phyloP scores from a whole-genome alignment of 2,329 filamentous ascomycete genomes.

The Alternaria triticina region DNA sequence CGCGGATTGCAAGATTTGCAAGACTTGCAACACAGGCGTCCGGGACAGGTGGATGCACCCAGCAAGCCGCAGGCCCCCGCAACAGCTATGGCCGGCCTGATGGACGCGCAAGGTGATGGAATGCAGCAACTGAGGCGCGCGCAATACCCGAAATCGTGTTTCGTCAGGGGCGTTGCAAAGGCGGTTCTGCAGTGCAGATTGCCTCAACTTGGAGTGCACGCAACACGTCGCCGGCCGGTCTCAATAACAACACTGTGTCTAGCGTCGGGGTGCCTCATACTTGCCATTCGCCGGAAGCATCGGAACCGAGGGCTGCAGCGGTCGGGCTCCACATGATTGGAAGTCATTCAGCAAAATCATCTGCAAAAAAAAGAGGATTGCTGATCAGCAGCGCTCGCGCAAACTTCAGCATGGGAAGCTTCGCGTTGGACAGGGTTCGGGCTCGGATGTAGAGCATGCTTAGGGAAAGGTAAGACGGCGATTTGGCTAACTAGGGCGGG shows the following conservation, averaged over 20 bases:
- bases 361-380: constrained; percentile 39
- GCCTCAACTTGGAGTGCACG: constrained; percentile 44
- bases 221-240: constrained; percentile 31
- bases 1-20: constrained; percentile 16
- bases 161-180: constrained; percentile 43
- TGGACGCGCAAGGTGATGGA: constrained; percentile 14
- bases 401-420: constrained; percentile 43
- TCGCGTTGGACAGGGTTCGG: constrained; percentile 45
- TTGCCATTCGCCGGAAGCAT: constrained; percentile 34
- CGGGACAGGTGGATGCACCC: constrained; percentile 21
- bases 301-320: constrained; percentile 28
- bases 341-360: constrained; percentile 38
- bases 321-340: constrained; percentile 37
- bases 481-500: constrained; percentile 24
- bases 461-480: constrained; percentile 43
- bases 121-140: constrained; percentile 21
- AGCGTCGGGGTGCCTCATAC: constrained; percentile 21
- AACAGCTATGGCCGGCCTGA: constrained; percentile 3
- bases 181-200: constrained; percentile 47
- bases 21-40: constrained; percentile 23
- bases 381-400: constrained; percentile 42
- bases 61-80: constrained; percentile 13
- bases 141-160: constrained; percentile 41
- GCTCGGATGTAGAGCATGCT: constrained; percentile 43
- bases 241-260: constrained; percentile 22